Evolutionary conservation across 768 basidiomycete species (phyloP).

Genomic region (Sporobolomyces phaffii): DNA sequence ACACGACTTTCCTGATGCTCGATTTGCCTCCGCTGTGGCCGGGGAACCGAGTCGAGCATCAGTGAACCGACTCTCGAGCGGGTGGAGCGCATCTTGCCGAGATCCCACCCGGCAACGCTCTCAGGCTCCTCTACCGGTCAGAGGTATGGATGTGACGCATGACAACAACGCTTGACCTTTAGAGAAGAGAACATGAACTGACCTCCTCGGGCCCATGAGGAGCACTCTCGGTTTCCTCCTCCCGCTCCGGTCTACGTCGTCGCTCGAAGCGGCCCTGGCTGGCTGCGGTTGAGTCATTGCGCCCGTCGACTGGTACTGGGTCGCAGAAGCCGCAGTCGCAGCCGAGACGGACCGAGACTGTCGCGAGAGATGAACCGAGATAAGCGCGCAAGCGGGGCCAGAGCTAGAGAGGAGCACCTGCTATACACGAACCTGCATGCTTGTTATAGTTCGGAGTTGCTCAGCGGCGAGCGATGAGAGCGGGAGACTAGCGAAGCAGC

Average conservation of each 20-base stretch:
- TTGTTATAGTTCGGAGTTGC: no score
- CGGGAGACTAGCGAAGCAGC: no score
- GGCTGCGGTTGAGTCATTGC: background rate
- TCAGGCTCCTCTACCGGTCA: no score
- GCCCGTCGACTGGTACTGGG: constrained; percentile 6
- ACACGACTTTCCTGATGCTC: constrained; percentile 83
- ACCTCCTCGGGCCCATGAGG: constrained; percentile 28
- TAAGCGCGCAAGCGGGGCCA: background rate
- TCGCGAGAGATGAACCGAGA: background rate
- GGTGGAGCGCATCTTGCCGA: background rate
- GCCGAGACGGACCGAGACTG: background rate
- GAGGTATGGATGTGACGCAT: no score
- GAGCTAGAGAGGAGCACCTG: no score
- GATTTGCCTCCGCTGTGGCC: constrained; percentile 75
- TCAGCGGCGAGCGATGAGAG: no score
- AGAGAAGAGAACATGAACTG: no score
- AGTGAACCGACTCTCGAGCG: background rate
- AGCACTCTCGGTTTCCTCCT: constrained; percentile 26
- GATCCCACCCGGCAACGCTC: no score
- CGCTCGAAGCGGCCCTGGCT: background rate
- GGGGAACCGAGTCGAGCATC: no score
- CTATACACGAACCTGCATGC: no score
- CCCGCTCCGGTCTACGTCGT: constrained; percentile 7
- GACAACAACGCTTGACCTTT: no score
- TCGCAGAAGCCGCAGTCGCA: background rate